Evolutionary conservation across 192 early-diverging fungal genomes (phyloP).

Genomic region (Umbelopsis ramanniana): DNA sequence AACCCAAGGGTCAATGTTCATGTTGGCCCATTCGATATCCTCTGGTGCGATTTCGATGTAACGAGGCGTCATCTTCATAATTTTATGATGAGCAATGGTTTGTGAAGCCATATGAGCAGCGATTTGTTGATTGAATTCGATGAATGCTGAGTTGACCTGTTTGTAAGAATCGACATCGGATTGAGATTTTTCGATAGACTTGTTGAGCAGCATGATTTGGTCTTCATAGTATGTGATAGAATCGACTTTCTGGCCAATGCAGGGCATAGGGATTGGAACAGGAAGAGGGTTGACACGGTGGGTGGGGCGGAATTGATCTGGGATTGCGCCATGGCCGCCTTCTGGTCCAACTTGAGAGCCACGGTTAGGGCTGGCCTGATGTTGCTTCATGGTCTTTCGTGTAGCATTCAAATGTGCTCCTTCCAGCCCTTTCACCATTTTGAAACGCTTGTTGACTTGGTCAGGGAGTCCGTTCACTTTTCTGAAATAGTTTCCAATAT

Average conservation of each 20-base stretch:
- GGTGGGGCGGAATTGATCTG: conserved; percentile 53
- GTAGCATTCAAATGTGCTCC: conserved; percentile 17
- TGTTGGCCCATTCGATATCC: conserved; percentile 86
- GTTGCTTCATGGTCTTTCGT: conserved; percentile 17
- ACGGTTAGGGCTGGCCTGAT: conserved; percentile 13
- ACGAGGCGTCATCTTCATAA: conserved; percentile 66
- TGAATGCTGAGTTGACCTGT: conserved; percentile 72
- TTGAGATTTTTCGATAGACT: conserved; percentile 47
- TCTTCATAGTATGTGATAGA: conserved; percentile 53
- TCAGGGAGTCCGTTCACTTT: conserved; percentile 53
- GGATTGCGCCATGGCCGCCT: conserved; percentile 27
- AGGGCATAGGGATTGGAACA: conserved; percentile 45
- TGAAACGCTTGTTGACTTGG: conserved; percentile 52
- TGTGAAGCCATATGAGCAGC: conserved; percentile 82
- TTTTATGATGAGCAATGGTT: conserved; percentile 60
- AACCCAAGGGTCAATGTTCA: conserved; percentile 56
- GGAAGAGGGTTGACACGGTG: conserved; percentile 53
- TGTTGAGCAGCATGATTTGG: conserved; percentile 49
- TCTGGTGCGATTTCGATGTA: conserved; percentile 67
- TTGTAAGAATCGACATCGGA: conserved; percentile 29
- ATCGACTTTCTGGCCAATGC: conserved; percentile 69
- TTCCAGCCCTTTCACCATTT: conserved; percentile 55
- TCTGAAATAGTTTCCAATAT: conserved; percentile 38
- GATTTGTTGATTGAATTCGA: conserved; percentile 77
- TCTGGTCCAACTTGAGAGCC: conserved; percentile 22